Percentiles rank a stretch among this genome's conserved stretches.
Conservation (phyloP, 169 alveolate genomes). For the Plasmodium gonderi region DNA sequence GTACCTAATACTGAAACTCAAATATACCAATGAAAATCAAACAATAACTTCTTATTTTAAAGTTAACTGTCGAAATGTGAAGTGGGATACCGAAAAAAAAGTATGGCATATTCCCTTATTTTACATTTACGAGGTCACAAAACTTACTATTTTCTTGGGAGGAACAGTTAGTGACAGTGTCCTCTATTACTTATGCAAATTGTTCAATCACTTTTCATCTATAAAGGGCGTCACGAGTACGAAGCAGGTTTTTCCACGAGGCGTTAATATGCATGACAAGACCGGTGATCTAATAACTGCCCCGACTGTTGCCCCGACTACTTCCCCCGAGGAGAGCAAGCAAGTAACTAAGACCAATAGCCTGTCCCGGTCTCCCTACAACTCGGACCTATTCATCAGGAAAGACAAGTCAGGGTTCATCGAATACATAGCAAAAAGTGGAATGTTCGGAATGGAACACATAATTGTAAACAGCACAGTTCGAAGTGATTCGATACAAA, state of each 20-base stretch:
- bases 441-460: slow-evolving; percentile 46
- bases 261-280: not conserved
- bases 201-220: slow-evolving; percentile 49
- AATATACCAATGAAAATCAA: slow-evolving; percentile 61
- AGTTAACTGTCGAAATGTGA: slow-evolving; percentile 48
- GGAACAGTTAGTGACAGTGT: slow-evolving; percentile 61
- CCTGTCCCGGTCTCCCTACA: not conserved
- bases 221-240: not conserved
- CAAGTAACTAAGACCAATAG: not conserved
- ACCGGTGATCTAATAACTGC: not conserved
- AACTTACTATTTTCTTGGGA: slow-evolving; percentile 40
- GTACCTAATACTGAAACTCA: slow-evolving; percentile 36
- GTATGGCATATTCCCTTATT: slow-evolving; percentile 69
- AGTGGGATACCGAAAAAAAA: slow-evolving; percentile 64
- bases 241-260: not conserved
- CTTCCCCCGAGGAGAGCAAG: not conserved
- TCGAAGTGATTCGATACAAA: slow-evolving; percentile 12
- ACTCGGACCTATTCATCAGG: slow-evolving; percentile 4
- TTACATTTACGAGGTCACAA: slow-evolving; percentile 45
- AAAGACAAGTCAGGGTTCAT: slow-evolving; percentile 18
- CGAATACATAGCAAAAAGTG: slow-evolving; percentile 17
- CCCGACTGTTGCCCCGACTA: not conserved
- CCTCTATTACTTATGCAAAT: slow-evolving; percentile 44
- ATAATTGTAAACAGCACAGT: slow-evolving; percentile 34
- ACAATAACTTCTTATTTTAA: slow-evolving; percentile 67